These are phyloP conservation scores for Cordyceps cateniannulata DNA, from an alignment of 2,329 filamentous ascomycete species.

Conservation along the genomic window DNA sequence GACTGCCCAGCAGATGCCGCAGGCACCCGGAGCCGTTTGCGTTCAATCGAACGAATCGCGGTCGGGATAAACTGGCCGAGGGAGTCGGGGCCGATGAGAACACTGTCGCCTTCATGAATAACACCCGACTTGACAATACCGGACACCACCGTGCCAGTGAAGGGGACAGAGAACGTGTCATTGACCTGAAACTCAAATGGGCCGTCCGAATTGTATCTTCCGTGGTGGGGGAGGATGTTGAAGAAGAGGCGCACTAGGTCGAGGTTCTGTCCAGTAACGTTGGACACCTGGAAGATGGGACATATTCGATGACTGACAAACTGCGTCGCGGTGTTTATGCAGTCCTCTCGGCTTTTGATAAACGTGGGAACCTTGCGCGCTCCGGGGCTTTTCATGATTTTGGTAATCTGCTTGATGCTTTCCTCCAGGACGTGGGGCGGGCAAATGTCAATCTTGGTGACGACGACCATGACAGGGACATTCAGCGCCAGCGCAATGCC, in stretches of 20 bases:
- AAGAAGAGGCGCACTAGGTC: conserved; percentile 88
- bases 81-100: conserved; percentile 84
- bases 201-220: conserved; percentile 80
- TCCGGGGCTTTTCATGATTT: conserved; percentile 89
- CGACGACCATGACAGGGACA: conserved; percentile 94
- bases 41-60: conserved; percentile 84
- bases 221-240: conserved; percentile 91
- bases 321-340: conserved; percentile 90
- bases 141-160: conserved; percentile 92
- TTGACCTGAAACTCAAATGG: conserved; percentile 95
- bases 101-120: conserved; percentile 81
- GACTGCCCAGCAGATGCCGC: conserved; percentile 88
- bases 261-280: conserved; percentile 88
- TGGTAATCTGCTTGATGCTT: conserved; percentile 83
- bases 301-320: conserved; percentile 95
- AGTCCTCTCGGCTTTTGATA: conserved; percentile 85
- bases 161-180: conserved; percentile 96
- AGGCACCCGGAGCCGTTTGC: conserved; percentile 84
- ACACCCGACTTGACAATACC: conserved; percentile 86
- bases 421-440: conserved; percentile 91
- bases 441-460: conserved; percentile 98
- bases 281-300: conserved; percentile 95
- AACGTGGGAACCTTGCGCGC: conserved; percentile 95
- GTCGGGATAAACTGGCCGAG: conserved; percentile 85
- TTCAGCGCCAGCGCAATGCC: conserved; percentile 92